Conservation (phyloP, 345 rosid genomes). For the Euclidium syriacum region DNA sequence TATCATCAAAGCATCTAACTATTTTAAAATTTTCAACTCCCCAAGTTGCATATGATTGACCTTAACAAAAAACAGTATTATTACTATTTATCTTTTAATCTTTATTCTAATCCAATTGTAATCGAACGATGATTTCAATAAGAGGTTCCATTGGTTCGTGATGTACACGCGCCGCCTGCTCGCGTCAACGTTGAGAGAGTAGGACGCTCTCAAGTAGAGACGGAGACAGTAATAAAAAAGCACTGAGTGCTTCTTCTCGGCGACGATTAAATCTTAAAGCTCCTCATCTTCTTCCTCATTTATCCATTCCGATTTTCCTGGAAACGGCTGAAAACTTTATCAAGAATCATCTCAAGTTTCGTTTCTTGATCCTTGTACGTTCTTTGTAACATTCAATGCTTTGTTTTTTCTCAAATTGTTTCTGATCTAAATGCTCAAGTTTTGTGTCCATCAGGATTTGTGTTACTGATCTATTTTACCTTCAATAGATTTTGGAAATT, state of each 20-base stretch:
- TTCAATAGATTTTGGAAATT: not conserved
- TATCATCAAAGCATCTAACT: not conserved
- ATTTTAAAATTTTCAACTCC: not conserved
- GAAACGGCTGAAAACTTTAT: not conserved
- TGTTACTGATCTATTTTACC: too few species aligned
- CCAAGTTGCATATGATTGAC: constrained; percentile 8
- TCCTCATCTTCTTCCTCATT: not conserved
- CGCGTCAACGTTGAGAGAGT: not conserved
- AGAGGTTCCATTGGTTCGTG: not conserved
- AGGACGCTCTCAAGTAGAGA: not conserved
- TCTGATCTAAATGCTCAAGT: too few species aligned
- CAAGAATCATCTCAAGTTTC: too few species aligned
- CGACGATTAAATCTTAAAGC: not conserved
- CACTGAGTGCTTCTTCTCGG: not conserved
- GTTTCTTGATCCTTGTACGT: too few species aligned
- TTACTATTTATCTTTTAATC: too few species aligned
- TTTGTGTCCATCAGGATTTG: too few species aligned
- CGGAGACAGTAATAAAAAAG: not conserved
- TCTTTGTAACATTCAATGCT: too few species aligned
- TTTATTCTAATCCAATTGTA: not conserved
- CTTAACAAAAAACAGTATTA: not conserved
- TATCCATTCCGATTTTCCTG: not conserved
- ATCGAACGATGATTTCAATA: not conserved
- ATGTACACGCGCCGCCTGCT: not conserved
- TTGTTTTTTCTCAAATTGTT: too few species aligned